Conservation (phyloP, 495 filamentous ascomycete species). For the Acidiella bohemica region DNA sequence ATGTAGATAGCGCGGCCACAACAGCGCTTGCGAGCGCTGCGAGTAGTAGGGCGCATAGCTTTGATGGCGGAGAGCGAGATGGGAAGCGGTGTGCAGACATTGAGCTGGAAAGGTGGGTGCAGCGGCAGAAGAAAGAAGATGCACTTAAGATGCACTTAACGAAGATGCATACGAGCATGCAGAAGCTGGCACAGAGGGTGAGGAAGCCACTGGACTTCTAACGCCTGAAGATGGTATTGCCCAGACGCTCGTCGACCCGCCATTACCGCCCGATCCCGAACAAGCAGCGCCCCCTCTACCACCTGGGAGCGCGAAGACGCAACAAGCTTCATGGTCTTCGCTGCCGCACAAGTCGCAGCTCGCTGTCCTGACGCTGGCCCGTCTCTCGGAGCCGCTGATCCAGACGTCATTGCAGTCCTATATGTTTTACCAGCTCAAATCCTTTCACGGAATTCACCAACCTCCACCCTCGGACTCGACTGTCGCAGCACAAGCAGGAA, state of each 20-base stretch:
- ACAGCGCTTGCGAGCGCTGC: conserved; percentile 4
- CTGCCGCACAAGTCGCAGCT: conserved; percentile 65
- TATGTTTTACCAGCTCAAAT: conserved; percentile 45
- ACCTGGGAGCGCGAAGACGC: too few species aligned
- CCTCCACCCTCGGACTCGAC: conserved; percentile 23
- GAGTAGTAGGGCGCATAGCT: conserved; percentile 2
- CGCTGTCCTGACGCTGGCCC: conserved; percentile 55
- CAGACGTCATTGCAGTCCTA: conserved; percentile 61
- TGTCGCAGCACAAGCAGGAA: conserved; percentile 64
- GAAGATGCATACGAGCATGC: too few species aligned
- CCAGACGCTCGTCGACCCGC: too few species aligned
- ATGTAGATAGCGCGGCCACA: conserved; percentile 13
- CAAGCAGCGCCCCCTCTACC: too few species aligned
- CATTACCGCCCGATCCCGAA: too few species aligned
- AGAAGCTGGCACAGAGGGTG: too few species aligned
- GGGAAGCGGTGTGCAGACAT: neutral
- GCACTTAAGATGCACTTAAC: too few species aligned
- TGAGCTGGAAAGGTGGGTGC: conserved; percentile 5
- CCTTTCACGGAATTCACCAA: conserved; percentile 26
- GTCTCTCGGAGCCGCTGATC: conserved; percentile 65
- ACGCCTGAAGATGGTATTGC: too few species aligned
- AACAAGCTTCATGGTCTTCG: conserved; percentile 29
- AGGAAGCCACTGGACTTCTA: too few species aligned
- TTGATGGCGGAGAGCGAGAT: conserved; percentile 9
- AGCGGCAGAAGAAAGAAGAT: neutral